Evolutionary conservation across 2,329 filamentous ascomycete species (phyloP).

Genomic region (Talaromyces sp.): DNA sequence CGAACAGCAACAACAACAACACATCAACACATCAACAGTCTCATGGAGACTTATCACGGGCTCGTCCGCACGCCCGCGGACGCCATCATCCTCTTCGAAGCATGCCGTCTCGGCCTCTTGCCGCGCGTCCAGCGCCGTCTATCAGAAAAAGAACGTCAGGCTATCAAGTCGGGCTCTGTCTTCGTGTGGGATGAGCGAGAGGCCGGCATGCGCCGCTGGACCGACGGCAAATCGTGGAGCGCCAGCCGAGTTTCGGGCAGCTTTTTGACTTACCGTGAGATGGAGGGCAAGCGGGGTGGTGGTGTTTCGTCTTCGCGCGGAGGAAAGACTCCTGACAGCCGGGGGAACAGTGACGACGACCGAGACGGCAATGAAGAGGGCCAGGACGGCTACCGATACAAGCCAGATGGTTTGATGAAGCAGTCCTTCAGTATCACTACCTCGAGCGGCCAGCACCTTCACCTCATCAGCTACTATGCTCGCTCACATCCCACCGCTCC

Average conservation of each 20-base stretch:
- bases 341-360: conserved; percentile 74
- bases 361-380: conserved; percentile 64
- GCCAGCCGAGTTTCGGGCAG: conserved; percentile 95
- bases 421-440: conserved; percentile 99
- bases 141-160: conserved; percentile 94
- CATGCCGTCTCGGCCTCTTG: conserved; percentile 80
- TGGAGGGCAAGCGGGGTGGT: conserved; percentile 92
- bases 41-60: conserved; percentile 95
- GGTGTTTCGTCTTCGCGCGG: conserved; percentile 48
- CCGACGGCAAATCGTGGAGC: conserved; percentile 98
- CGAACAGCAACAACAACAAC: conserved; percentile 5
- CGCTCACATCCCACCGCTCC: conserved; percentile 67
- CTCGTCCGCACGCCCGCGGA: conserved; percentile 93
- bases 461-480: conserved; percentile 96
- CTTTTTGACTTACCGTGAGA: conserved; percentile 94
- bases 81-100: conserved; percentile 97
- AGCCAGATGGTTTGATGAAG: conserved; percentile 96
- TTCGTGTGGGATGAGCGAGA: conserved; percentile 99
- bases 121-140: conserved; percentile 87
- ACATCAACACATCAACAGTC: conserved; percentile 13
- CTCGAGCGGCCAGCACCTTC: conserved; percentile 79
- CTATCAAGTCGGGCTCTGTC: conserved; percentile 91
- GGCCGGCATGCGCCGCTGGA: conserved; percentile 97
- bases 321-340: conserved; percentile 78
- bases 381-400: conserved; percentile 88